Evolutionary conservation across 176 grass and related monocot genomes (phyloP), one percentile per base, ranked within the genome.

Genomic region (Oryza glaberrima): DNA sequence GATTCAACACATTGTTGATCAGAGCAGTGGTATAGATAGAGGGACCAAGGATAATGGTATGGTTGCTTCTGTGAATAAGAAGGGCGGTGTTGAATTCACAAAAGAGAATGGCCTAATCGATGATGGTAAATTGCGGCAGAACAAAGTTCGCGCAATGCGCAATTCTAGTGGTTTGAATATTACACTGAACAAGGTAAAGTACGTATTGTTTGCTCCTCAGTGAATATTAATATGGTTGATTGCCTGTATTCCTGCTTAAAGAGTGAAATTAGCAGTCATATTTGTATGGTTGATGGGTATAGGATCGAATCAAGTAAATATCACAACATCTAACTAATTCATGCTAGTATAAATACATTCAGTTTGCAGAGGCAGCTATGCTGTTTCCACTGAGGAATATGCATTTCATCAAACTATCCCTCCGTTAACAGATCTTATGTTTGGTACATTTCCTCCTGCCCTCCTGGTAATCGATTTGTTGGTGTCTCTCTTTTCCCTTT

Each of bases 141-240:
- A 72, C 17, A 38, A 69, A 65, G 66, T 56, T 56, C 17, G 2
- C 36, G 3, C 44, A 76, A 34, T 51, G 48, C 56, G 34, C 1
- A 83, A 77, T n/a, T 11, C 66, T 77, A 1, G 72, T 49, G 17
- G 63, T 51, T 61, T 41, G 6, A 84, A 47, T 12, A 2, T 69
- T 79, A 5, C 65, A 60, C 28, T 11, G 60, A 25, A 73, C 32
- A 73, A 76, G 83, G 86, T 75, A 77, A 80, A 52, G n/a, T 17
- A 49, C 11, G 1, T 44, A 15, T 23, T 79, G 3, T 30, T 52
- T 45, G 12, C 12, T 58, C 3, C 6, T 7, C 1, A 60, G 75
- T 1, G 75, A 75, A 17, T 19, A 19, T 32, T 32, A 32, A 32
- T 71, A 23, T 60, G 0, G 1, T 36, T 16, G 41, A 25, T 47